phyloP scores from a whole-genome alignment of 2,329 filamentous ascomycete genomes.

The Phymatotrichopsis omnivora region DNA sequence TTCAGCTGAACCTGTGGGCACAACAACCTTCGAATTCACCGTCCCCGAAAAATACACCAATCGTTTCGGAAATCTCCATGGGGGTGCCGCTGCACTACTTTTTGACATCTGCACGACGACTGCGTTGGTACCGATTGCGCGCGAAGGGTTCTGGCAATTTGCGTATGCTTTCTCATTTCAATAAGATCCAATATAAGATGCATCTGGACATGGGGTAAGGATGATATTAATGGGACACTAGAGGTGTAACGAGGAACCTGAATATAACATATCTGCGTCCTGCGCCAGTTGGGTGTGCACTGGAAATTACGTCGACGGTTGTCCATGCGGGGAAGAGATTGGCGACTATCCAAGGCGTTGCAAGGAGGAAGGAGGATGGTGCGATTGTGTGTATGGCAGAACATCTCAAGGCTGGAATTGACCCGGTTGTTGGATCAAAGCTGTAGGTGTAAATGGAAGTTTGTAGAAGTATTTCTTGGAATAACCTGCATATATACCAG shows the following conservation, averaged over 20 bases:
- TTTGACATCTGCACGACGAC: conserved; percentile 57
- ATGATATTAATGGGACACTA: background rate
- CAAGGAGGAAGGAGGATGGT: conserved; percentile 46
- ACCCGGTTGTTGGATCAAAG: conserved; percentile 35
- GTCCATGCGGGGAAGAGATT: conserved; percentile 49
- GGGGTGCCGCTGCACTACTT: conserved; percentile 54
- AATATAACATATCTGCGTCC: conserved; percentile 59
- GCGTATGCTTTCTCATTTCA: conserved; percentile 35
- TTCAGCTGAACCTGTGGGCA: background rate
- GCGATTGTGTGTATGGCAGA: conserved; percentile 49
- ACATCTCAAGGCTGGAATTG: conserved; percentile 55
- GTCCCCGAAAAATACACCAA: conserved; percentile 42
- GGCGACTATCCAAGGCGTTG: conserved; percentile 44
- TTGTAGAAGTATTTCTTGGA: background rate
- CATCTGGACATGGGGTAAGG: too few species aligned
- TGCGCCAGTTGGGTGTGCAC: conserved; percentile 42
- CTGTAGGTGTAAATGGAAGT: too few species aligned
- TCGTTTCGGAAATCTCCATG: conserved; percentile 47
- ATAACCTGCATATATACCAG: too few species aligned
- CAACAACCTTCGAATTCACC: conserved; percentile 10
- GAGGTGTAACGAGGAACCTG: conserved; percentile 55
- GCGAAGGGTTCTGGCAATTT: conserved; percentile 50
- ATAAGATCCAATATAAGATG: too few species aligned
- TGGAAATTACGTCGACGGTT: conserved; percentile 48
- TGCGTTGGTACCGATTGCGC: conserved; percentile 46